Conservation (phyloP, 1,284 basidiomycete genomes). For the Pholiota adiposa region DNA sequence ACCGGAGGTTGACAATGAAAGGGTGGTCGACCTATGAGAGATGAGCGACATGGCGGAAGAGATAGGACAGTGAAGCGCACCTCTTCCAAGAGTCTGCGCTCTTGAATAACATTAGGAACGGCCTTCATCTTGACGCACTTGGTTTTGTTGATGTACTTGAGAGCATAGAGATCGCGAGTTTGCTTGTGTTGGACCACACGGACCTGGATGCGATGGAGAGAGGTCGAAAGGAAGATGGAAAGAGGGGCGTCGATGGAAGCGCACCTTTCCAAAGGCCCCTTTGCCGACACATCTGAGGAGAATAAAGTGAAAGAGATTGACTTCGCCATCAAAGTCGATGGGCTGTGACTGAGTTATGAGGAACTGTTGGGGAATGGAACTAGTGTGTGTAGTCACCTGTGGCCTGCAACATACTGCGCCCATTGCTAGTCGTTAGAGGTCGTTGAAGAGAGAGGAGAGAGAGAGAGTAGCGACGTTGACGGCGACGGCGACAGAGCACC, state of each 20-base stretch:
- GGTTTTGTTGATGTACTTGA: constrained; percentile 99
- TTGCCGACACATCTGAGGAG: constrained; percentile 95
- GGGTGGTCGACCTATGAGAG: constrained; percentile 87
- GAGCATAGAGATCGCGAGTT: constrained; percentile 91
- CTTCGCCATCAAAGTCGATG: constrained; percentile 97
- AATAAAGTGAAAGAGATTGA: constrained; percentile 97
- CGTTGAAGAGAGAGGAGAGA: background rate
- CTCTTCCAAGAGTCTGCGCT: constrained; percentile 91
- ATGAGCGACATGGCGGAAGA: constrained; percentile 18
- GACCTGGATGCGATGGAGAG: no score
- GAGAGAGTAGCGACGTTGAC: background rate
- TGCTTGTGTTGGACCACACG: constrained; percentile 99
- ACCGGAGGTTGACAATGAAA: constrained; percentile 95
- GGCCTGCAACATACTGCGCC: constrained; percentile 85
- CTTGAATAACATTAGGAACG: constrained; percentile 96
- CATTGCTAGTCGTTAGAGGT: constrained; percentile 53
- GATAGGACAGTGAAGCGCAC: constrained; percentile 40
- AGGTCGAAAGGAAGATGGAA: constrained; percentile 4
- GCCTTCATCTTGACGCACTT: constrained; percentile 99
- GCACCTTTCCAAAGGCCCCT: constrained; percentile 96
- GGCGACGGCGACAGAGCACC: background rate
- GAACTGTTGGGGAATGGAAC: background rate
- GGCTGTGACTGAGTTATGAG: constrained; percentile 56
- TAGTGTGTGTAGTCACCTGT: constrained; percentile 49
- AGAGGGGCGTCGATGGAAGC: constrained; percentile 19